Base-by-base conservation (phyloP, 1,284 basidiomycete species). In the Sporisorium scitamineum region DNA sequence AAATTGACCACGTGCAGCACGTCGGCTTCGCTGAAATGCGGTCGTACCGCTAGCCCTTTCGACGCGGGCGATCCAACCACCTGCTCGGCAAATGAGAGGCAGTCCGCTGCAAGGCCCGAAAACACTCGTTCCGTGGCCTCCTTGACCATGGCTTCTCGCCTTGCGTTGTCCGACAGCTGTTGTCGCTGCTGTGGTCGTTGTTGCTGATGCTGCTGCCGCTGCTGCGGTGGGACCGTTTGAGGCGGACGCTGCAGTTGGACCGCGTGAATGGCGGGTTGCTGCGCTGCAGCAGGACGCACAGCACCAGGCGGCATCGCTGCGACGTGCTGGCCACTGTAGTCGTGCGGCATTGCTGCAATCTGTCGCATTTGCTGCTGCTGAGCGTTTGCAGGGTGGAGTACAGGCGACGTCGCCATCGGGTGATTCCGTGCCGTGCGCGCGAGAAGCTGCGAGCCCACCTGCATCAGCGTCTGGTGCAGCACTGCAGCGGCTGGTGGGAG, bases 81-180 rank as follows among this genome's bases (percentile, higher is more conserved):
- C 8, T 74, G 66, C 37, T 69, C 71, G 37, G 71, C 71, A 14
- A 74, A 61, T 8, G 71, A 74, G 4, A 74, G 58, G 20, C 61
- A 68, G 45, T 74, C 71, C 7, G 66, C 62, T 0, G 50, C 66
- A 16, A 74, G 41, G 5, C 41, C 53, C 0, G 45, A 39, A 20
- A 69, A 69, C 14, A 62, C 45, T 4, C 37, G 32, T 3, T 66
- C 62, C 3, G 54, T 62, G 3, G 50, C 60, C 9, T 34, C 26
- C n/a, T 54, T 53, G 29, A 70, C 56, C 31, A 32, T 50, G 3
- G 61, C 55, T 8, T 51, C 65, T 37, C 37, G 37, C 24, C 37
- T 27, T 3, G 48, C 54, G 20, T 52, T 45, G 26, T 20, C 41
- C 14, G 57, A 55, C 11, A 34, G 37, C 2, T 24, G 31, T 20